These are phyloP conservation scores for Capsella bursapastoris DNA, from an alignment of 345 rosid genomes.

Conservation along the genomic window DNA sequence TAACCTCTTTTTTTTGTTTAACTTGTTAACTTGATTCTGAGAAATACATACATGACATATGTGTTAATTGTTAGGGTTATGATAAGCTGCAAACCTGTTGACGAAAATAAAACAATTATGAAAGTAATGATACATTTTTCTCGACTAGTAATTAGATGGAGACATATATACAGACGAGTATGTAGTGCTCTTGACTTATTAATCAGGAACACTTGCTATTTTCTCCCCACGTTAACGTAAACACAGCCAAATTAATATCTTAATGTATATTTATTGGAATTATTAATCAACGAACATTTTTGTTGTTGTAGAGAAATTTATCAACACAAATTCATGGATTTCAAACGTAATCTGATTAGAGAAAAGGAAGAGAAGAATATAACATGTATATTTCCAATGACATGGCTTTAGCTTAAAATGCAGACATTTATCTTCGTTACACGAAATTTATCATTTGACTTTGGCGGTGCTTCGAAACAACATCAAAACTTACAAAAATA, in stretches of 20 bases:
- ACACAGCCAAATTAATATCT: not conserved
- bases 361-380: constrained; percentile 10
- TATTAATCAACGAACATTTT: not conserved
- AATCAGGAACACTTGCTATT: not conserved
- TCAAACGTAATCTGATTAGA: not conserved
- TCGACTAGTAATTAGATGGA: not conserved
- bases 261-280: not conserved
- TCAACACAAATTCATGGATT: not conserved
- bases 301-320: not conserved
- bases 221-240: not conserved
- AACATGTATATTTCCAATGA: not conserved
- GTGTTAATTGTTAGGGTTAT: not conserved
- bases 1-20: not conserved
- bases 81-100: not conserved
- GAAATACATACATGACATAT: not conserved
- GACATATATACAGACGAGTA: not conserved
- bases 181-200: not conserved
- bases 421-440: constrained; percentile 14
- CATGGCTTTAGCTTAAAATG: constrained; percentile 8
- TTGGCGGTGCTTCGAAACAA: not conserved
- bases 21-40: not conserved
- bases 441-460: constrained; percentile 28
- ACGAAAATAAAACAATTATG: not conserved
- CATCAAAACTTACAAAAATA: not conserved
- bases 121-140: not conserved